Percentiles rank a stretch among this genome's conserved stretches.
Conservation (phyloP, 2,329 filamentous ascomycete genomes). For the Verticillium nonalfalfae region DNA sequence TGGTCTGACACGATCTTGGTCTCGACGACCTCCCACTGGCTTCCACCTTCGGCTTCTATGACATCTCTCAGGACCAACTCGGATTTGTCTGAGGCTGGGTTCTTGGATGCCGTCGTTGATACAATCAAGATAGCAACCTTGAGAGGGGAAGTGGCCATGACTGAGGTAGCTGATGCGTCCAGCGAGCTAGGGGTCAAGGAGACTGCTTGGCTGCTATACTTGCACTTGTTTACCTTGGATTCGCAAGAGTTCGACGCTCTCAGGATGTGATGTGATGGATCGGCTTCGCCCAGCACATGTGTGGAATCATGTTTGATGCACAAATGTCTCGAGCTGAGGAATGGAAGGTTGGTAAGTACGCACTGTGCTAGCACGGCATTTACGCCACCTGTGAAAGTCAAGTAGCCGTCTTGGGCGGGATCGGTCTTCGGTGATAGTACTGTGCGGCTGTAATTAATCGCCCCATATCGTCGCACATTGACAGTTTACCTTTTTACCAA, state of each 20-base stretch:
- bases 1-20: conserved; percentile 77
- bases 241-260: neutral
- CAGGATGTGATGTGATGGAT: neutral
- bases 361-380: neutral
- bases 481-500: too few species aligned
- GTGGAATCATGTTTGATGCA: neutral
- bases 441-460: neutral
- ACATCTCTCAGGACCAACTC: conserved; percentile 60
- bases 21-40: conserved; percentile 64
- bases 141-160: conserved; percentile 40
- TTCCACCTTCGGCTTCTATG: conserved; percentile 59
- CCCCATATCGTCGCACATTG: neutral
- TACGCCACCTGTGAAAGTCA: neutral
- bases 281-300: neutral
- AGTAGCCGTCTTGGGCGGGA: too few species aligned
- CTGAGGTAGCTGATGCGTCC: neutral
- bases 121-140: conserved; percentile 77
- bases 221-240: neutral
- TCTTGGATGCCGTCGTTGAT: conserved; percentile 80
- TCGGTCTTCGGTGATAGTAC: neutral
- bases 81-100: conserved; percentile 74
- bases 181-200: neutral
- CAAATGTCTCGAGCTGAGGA: neutral
- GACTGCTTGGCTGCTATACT: too few species aligned
- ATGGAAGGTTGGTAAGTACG: neutral